A percentile compares a stretch with the other conserved stretches of the same genome.
Evolutionary conservation across 2,329 filamentous ascomycete genomes (phyloP).

Genomic region (Botrytis fabae): DNA sequence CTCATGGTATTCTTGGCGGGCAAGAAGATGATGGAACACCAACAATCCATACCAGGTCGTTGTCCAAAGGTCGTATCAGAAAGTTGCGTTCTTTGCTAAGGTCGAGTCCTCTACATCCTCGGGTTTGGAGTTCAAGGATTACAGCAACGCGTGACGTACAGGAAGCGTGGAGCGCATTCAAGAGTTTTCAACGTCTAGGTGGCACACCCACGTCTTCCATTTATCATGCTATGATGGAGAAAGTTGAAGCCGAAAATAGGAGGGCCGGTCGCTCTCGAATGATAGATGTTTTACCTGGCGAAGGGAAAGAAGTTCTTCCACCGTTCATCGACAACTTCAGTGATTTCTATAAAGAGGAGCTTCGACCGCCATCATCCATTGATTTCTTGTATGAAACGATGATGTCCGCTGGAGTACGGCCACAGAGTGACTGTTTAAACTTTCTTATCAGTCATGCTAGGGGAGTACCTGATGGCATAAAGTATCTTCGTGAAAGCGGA

Average conservation of each 20-base stretch:
- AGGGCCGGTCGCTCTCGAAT: constrained; percentile 30
- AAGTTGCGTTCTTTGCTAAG: constrained; percentile 20
- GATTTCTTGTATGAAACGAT: constrained; percentile 61
- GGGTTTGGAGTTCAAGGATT: constrained; percentile 56
- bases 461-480: constrained; percentile 49
- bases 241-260: constrained; percentile 48
- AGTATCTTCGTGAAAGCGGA: constrained; percentile 51
- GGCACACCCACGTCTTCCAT: constrained; percentile 46
- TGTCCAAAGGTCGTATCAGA: constrained; percentile 28
- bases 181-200: constrained; percentile 41
- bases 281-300: constrained; percentile 54
- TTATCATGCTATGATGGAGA: constrained; percentile 62
- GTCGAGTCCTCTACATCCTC: not conserved
- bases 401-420: constrained; percentile 49
- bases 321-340: constrained; percentile 59
- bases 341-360: constrained; percentile 64
- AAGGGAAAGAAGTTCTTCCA: constrained; percentile 55
- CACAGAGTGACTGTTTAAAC: constrained; percentile 52
- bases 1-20: constrained; percentile 55
- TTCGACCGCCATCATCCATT: constrained; percentile 57
- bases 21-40: constrained; percentile 52
- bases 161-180: constrained; percentile 57
- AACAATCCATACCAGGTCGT: constrained; percentile 55
- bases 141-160: constrained; percentile 59
- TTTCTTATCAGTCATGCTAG: constrained; percentile 57